Conservation (phyloP, 73 alveolate species). For the Loxodes magnus region DNA sequence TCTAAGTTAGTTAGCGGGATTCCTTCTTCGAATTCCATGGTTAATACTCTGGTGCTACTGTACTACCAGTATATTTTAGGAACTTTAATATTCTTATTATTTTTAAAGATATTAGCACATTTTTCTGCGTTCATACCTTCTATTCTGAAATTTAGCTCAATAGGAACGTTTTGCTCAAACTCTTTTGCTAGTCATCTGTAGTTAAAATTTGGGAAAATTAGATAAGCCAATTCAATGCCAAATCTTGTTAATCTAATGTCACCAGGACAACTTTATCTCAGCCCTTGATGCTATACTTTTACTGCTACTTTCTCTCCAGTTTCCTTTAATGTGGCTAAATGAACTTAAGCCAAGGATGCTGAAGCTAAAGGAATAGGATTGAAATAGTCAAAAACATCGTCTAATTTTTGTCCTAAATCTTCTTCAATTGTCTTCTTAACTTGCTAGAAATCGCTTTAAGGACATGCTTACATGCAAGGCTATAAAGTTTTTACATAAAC, state of each 20-base stretch:
- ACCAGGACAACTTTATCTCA: slow-evolving; percentile 16
- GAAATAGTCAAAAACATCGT: slow-evolving; percentile 18
- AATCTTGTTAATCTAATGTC: slow-evolving; percentile 25
- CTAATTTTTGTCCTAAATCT: slow-evolving; percentile 20
- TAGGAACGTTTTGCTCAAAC: slow-evolving; percentile 25
- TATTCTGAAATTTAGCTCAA: slow-evolving; percentile 41
- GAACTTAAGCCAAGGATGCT: slow-evolving; percentile 70
- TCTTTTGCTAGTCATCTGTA: slow-evolving; percentile 49
- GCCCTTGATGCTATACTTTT: slow-evolving; percentile 50
- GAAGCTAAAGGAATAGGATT: slow-evolving; percentile 52
- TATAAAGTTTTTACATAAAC: slow-evolving; percentile 44
- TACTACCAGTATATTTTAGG: slow-evolving; percentile 35
- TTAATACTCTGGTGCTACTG: slow-evolving; percentile 34
- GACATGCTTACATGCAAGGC: slow-evolving; percentile 48
- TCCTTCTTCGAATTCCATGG: slow-evolving; percentile 52
- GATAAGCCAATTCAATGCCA: slow-evolving; percentile 20
- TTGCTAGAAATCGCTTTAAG: slow-evolving; percentile 23
- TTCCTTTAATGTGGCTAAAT: slow-evolving; percentile 33
- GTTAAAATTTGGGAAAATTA: slow-evolving; percentile 31
- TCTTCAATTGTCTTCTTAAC: slow-evolving; percentile 32
- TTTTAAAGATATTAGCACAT: slow-evolving; percentile 36
- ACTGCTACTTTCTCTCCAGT: slow-evolving; percentile 56
- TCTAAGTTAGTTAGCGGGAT: slow-evolving; percentile 24
- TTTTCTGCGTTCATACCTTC: slow-evolving; percentile 53
- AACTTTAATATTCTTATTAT: slow-evolving; percentile 19